These are phyloP conservation scores for Limonium bicolor DNA, from an alignment of 148 eudicot genomes.

Conservation along the genomic window DNA sequence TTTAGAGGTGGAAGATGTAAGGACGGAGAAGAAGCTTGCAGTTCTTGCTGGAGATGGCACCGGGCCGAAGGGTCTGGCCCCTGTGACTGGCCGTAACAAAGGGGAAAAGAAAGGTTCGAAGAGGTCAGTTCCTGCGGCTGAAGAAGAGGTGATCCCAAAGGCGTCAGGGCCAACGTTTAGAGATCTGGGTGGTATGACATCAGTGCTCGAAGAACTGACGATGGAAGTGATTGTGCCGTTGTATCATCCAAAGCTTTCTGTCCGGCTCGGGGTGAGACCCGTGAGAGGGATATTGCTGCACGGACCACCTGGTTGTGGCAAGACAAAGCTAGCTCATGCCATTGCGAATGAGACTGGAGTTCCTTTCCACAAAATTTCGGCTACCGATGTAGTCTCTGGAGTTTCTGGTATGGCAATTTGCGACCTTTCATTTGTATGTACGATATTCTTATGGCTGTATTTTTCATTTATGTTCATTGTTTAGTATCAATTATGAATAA, in stretches of 20 bases:
- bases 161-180: conserved; percentile 20
- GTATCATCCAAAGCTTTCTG: conserved; percentile 35
- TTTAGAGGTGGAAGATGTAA: conserved; percentile 29
- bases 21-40: conserved; percentile 20
- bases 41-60: conserved; percentile 6
- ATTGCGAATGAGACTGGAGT: conserved; percentile 80
- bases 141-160: conserved; percentile 11
- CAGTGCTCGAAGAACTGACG: conserved; percentile 41
- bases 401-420: conserved; percentile 80
- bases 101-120: conserved; percentile 6
- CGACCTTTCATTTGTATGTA: no score
- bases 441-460: no score
- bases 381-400: conserved; percentile 84
- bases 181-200: conserved; percentile 72
- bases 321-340: conserved; percentile 85
- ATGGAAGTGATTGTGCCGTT: conserved; percentile 75
- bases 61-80: background rate
- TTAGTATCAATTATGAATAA: no score
- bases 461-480: no score
- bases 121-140: conserved; percentile 4
- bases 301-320: conserved; percentile 97
- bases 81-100: background rate
- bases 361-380: conserved; percentile 66
- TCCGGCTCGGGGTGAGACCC: conserved; percentile 28
- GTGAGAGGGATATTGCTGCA: conserved; percentile 64